Percentiles rank a stretch among this genome's conserved stretches.
Conservation (phyloP, 139 green algal species). For the Closterium sp. region DNA sequence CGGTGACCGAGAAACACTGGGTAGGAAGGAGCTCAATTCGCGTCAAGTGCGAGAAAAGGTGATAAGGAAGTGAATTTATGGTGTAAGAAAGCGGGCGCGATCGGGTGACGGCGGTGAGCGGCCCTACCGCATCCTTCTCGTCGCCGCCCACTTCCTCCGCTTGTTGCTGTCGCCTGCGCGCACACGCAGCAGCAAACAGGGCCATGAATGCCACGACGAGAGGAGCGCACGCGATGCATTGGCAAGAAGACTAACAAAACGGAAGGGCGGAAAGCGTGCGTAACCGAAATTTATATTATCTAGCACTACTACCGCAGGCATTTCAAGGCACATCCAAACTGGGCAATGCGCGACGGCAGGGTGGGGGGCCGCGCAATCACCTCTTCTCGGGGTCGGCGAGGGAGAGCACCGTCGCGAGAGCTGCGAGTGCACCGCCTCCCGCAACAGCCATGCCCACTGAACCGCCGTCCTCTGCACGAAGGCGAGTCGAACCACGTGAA, state of each 20-base stretch:
- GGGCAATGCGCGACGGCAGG: neutral
- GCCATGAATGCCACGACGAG: too few species aligned
- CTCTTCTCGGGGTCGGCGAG: constrained; percentile 47
- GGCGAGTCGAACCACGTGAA: neutral
- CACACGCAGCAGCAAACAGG: neutral
- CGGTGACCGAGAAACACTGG: neutral
- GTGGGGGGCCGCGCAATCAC: neutral
- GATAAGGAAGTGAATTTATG: too few species aligned
- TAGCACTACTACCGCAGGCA: neutral
- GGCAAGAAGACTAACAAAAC: too few species aligned
- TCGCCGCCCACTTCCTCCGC: constrained; percentile 78
- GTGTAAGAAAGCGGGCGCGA: neutral
- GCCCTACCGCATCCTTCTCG: constrained; percentile 85
- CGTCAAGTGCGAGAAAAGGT: too few species aligned
- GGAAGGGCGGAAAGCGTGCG: too few species aligned
- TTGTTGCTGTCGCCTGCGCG: constrained; percentile 71
- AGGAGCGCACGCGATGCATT: too few species aligned
- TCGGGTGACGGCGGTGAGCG: neutral
- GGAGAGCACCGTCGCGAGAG: constrained; percentile 30
- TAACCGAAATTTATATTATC: neutral
- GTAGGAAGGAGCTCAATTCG: too few species aligned
- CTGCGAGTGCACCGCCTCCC: constrained; percentile 27
- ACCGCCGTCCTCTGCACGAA: neutral
- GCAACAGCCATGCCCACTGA: constrained; percentile 21
- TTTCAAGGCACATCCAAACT: too few species aligned